Evolutionary conservation across 208 protist genomes (phyloP), one percentile per base, ranked within the genome.

Genomic region (Acanthamoeba triangularis): DNA sequence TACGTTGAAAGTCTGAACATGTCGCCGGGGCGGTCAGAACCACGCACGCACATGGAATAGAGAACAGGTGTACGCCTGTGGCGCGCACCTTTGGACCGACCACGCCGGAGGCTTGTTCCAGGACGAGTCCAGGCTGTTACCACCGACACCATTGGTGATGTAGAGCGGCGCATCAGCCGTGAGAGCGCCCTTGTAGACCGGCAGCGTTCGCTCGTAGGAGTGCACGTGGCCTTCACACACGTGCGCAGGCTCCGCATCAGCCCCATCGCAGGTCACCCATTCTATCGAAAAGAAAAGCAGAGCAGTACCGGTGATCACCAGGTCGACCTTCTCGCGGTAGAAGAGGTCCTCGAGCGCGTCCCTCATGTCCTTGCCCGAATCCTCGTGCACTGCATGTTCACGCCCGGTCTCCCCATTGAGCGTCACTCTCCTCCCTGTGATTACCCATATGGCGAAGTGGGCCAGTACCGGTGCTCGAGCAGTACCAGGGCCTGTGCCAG

Each of bases 401-500:
- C 14, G 80, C 54, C 23, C 18, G 5, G 59, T 16, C 56, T 3
- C 52, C 13, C 52, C 6, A 18, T 18, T 56, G 52, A 56, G 41
- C 41, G 11, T 47, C 41, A 8, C 41, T 47, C 41, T 8, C 11
- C 41, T 47, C 11, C 41, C 11, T 59, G 52, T 18, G 3, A 8
- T 8, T 47, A 47, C 41, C 41, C 11, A 47, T 47, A 8, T 8
- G 69, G 41, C 41, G 41, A 47, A 2, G 41, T 47, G 41, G 41
- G 41, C 41, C 65, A 33, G 35, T 74, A 41, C 47, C 90, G n/a
- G 37, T 30, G 56, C 63, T 72, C 13, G n/a, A 47, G 65, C 90
- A 94, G 35, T 94, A 94, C 30, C 56, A 72, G n/a, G 90, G 90
- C 11, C 67, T 33, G 52, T 94, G 90, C 52, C 33, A 44, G 20